These are phyloP conservation scores for Trichoderma harzianum DNA, from an alignment of 2,329 filamentous ascomycete species.

Conservation along the genomic window DNA sequence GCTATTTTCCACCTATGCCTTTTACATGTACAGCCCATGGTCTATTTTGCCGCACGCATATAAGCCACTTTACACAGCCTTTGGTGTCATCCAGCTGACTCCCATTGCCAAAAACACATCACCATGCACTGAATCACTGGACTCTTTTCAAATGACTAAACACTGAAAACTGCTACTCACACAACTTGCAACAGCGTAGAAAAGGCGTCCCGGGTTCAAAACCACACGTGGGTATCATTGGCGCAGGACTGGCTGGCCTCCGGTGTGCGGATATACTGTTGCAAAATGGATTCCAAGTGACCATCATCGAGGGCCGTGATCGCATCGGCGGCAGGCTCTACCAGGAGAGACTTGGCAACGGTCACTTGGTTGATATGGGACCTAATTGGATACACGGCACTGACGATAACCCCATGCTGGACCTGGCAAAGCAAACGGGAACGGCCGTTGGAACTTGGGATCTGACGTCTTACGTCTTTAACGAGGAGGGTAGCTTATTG, in stretches of 20 bases:
- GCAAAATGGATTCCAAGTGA: conserved; percentile 62
- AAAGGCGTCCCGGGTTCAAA: conserved; percentile 23
- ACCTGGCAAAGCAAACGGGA: conserved; percentile 60
- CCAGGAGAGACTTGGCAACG: conserved; percentile 48
- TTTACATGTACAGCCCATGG: neutral
- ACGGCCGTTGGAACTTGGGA: conserved; percentile 51
- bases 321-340: conserved; percentile 64
- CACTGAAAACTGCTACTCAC: conserved; percentile 3
- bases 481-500: conserved; percentile 53
- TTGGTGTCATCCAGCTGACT: neutral
- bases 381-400: conserved; percentile 83
- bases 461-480: conserved; percentile 52
- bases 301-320: conserved; percentile 65
- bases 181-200: conserved; percentile 5
- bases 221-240: conserved; percentile 63
- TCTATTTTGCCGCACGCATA: neutral
- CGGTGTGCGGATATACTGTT: conserved; percentile 66
- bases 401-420: conserved; percentile 64
- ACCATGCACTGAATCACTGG: neutral
- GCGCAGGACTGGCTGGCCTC: conserved; percentile 68
- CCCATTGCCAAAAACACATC: neutral
- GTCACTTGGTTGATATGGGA: conserved; percentile 55
- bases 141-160: neutral
- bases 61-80: neutral
- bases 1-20: neutral